Evolutionary conservation across 139 green algal species (phyloP), one percentile per base, ranked within the genome.

Genomic region (Coccomyxa sp.): DNA sequence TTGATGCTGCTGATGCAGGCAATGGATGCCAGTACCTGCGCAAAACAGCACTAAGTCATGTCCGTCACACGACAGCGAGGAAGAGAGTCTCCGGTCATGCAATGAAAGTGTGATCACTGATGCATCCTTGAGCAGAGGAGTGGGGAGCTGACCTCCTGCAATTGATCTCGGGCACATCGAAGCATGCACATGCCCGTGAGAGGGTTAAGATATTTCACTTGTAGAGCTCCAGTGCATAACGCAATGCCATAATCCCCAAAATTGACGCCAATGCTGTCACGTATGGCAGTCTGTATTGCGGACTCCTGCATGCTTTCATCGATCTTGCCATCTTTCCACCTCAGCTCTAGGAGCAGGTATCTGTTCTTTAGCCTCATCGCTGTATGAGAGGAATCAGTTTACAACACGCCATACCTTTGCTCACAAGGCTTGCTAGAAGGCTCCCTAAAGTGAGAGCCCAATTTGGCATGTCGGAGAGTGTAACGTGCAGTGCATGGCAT

Each of bases 121-220:
- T n/a, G n/a, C n/a, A n/a, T n/a, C n/a, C n/a, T n/a, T n/a, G n/a
- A n/a, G n/a, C n/a, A n/a, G n/a, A n/a, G n/a, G n/a, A n/a, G n/a
- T n/a, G n/a, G n/a, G n/a, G n/a, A n/a, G n/a, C n/a, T n/a, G 22
- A 84, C 84, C 81, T 89, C 39, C 69, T 77, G 58, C 75, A 82
- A 80, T 7, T 88, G 73, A 24, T 88, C 79, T 0, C 77, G 55
- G 39, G 80, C 72, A 72, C 83, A 89, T 10, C 83, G 68, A 22
- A 89, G 35, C 1, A 86, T 36, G 58, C 79, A 85, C 8, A 86
- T 27, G 50, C 41, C 41, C 16, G 82, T 84, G 9, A 86, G 68
- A 8, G 85, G 83, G 55, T 88, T 88, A 41, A 84, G 84, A 39
- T 81, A 84, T 74, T 89, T 89, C 38, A 89, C 85, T 87, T 77